Percentiles rank a stretch among this genome's conserved stretches.
Evolutionary conservation across 1,284 basidiomycete species (phyloP).

Genomic region (Exobasidium cylindrosporum): DNA sequence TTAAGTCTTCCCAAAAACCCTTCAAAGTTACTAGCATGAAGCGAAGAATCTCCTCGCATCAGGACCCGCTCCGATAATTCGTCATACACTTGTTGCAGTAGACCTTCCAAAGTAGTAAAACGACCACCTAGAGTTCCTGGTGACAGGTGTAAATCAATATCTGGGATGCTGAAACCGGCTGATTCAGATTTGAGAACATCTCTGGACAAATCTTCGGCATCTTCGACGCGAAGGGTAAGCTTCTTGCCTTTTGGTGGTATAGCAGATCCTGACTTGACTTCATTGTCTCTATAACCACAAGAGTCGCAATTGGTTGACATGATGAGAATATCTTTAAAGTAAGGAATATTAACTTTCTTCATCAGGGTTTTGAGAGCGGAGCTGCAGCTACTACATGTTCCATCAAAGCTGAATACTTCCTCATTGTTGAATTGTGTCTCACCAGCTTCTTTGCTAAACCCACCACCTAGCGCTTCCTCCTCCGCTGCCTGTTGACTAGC

Average conservation of each 20-base stretch:
- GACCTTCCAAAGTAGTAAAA: constrained; percentile 95
- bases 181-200: constrained; percentile 73
- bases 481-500: constrained; percentile 29
- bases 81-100: constrained; percentile 90
- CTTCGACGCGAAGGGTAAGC: constrained; percentile 85
- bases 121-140: constrained; percentile 95
- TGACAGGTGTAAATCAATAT: constrained; percentile 87
- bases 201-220: constrained; percentile 86
- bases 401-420: constrained; percentile 86
- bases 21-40: constrained; percentile 33
- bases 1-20: constrained; percentile 72
- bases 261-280: constrained; percentile 89
- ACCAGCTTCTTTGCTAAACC: constrained; percentile 47
- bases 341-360: constrained; percentile 95
- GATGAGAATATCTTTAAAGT: constrained; percentile 98
- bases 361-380: constrained; percentile 80
- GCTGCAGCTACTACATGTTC: constrained; percentile 83
- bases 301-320: constrained; percentile 96
- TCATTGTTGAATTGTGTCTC: constrained; percentile 63
- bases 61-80: constrained; percentile 91
- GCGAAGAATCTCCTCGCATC: constrained; percentile 67
- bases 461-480: constrained; percentile 42
- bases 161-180: constrained; percentile 83
- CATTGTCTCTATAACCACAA: constrained; percentile 96
- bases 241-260: constrained; percentile 81